phyloP scores from a whole-genome alignment of 2,329 filamentous ascomycete species.

The Aspergillus puulaauensis region DNA sequence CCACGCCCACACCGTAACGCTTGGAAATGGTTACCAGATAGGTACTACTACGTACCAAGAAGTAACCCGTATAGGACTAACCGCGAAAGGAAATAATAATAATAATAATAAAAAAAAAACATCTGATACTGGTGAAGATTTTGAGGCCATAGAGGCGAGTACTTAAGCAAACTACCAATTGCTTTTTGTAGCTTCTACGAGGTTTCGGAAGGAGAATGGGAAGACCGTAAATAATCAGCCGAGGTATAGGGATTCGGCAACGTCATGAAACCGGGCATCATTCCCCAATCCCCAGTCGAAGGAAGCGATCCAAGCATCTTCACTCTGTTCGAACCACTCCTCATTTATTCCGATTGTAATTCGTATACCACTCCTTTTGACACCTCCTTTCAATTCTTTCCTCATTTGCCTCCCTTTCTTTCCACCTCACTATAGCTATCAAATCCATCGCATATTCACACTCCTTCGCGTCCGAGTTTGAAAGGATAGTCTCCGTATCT shows the following conservation, averaged over 20 bases:
- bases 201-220: not conserved
- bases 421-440: not conserved
- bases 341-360: slow-evolving; percentile 7
- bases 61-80: not conserved
- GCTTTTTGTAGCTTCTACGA: not conserved
- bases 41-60: not conserved
- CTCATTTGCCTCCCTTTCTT: slow-evolving; percentile 4
- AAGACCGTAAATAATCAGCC: slow-evolving; percentile 21
- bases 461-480: not conserved
- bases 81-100: not conserved
- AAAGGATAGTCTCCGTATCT: not conserved
- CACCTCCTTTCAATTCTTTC: slow-evolving; percentile 2
- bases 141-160: not conserved
- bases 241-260: slow-evolving; percentile 38
- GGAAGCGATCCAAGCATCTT: slow-evolving; percentile 30
- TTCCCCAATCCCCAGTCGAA: slow-evolving; percentile 9
- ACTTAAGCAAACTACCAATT: too few relatives aligned
- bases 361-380: slow-evolving; percentile 7
- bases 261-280: slow-evolving; percentile 31
- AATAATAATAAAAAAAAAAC: not conserved
- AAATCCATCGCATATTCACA: not conserved
- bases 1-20: not conserved
- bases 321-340: slow-evolving; percentile 10
- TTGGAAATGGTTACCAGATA: too few relatives aligned
- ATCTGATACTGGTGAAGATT: not conserved